Evolutionary conservation across 345 rosid genomes (phyloP).

Genomic region (Eutrema yunnanense): DNA sequence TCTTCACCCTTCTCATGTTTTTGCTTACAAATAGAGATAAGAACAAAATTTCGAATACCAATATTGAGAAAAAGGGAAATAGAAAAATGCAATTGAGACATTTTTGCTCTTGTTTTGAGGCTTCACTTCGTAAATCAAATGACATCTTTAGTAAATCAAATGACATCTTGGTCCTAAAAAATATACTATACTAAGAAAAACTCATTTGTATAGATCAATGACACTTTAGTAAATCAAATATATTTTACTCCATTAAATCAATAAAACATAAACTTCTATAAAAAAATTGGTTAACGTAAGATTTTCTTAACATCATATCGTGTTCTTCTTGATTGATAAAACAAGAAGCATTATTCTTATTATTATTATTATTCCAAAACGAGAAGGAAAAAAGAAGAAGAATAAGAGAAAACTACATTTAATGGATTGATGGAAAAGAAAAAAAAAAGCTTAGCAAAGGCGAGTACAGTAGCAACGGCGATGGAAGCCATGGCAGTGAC

Average conservation of each 20-base stretch:
- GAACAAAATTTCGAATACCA: background rate
- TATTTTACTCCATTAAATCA: too few relatives aligned
- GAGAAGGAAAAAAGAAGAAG: background rate
- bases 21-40: background rate
- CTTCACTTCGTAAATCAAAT: background rate
- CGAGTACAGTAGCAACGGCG: constrained; percentile 35
- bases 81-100: background rate
- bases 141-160: too few relatives aligned
- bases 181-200: too few relatives aligned
- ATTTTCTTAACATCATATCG: background rate
- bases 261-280: too few relatives aligned
- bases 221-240: too few relatives aligned
- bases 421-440: background rate
- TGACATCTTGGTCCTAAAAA: too few relatives aligned
- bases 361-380: background rate
- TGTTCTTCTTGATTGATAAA: background rate
- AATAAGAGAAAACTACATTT: background rate
- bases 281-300: background rate
- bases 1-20: too few relatives aligned
- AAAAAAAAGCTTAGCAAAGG: constrained; percentile 12
- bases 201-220: too few relatives aligned
- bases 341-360: background rate
- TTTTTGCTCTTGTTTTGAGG: background rate
- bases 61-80: background rate
- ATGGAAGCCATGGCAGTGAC: constrained; percentile 30